phyloP scores from a whole-genome alignment of 257 asterid genomes.

The Jacaranda mimosifolia region DNA sequence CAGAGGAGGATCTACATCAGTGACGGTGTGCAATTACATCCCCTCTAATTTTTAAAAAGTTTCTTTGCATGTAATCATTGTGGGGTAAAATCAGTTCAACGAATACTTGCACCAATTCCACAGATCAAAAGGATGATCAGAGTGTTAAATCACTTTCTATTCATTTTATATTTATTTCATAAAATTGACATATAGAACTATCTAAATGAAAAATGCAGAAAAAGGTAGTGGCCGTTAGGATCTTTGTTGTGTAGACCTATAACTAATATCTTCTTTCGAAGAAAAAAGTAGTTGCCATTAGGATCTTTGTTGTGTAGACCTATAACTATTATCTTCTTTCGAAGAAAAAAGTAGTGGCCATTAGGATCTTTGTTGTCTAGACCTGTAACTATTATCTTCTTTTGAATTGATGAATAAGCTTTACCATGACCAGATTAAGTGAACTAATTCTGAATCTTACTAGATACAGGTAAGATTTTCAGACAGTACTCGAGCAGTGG shows the following conservation, averaged over 20 bases:
- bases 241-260: too few relatives aligned
- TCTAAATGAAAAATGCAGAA: too few relatives aligned
- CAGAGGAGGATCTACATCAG: too few relatives aligned
- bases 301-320: too few relatives aligned
- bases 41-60: too few relatives aligned
- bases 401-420: neutral
- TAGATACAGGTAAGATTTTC: neutral
- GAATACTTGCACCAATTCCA: slow-evolving; percentile 4
- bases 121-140: neutral
- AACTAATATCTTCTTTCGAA: too few relatives aligned
- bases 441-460: neutral
- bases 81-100: neutral
- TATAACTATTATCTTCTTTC: too few relatives aligned
- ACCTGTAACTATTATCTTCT: neutral
- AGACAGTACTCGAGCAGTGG: neutral
- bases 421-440: neutral
- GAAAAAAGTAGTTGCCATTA: too few relatives aligned
- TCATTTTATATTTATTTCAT: too few relatives aligned
- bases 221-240: too few relatives aligned
- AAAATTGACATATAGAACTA: neutral
- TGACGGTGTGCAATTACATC: too few relatives aligned
- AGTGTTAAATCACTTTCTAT: neutral
- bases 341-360: neutral
- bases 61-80: neutral
- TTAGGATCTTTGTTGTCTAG: neutral